These are phyloP conservation scores for Penicillium sp. DNA, from an alignment of 2,329 filamentous ascomycete genomes.

Conservation along the genomic window DNA sequence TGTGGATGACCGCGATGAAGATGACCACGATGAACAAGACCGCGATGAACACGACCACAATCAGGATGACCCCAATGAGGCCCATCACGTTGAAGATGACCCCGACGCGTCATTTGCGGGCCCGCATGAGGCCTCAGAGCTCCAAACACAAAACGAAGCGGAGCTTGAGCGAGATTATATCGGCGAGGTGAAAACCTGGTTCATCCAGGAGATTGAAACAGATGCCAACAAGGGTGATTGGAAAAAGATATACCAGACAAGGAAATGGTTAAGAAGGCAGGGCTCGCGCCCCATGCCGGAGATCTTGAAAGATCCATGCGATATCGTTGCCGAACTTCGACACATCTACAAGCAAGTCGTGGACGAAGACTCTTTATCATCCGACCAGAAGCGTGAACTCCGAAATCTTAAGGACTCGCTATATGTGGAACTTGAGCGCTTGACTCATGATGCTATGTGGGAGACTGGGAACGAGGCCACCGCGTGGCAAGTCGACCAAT, in stretches of 20 bases:
- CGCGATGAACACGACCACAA: too few relatives aligned
- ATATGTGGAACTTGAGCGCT: conserved; percentile 3
- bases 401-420: neutral
- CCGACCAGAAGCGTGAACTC: neutral
- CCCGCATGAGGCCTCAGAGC: neutral
- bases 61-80: too few relatives aligned
- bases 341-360: conserved; percentile 4
- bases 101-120: neutral
- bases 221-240: neutral
- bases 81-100: too few relatives aligned
- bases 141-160: neutral
- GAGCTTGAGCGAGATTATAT: neutral
- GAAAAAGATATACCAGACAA: neutral
- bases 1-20: too few relatives aligned
- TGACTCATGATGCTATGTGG: neutral
- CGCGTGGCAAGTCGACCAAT: conserved; percentile 10
- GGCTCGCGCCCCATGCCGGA: conserved; percentile 1
- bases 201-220: conserved; percentile 3
- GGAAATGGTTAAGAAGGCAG: neutral
- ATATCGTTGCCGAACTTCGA: conserved; percentile 1
- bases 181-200: conserved; percentile 1
- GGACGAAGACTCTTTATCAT: neutral
- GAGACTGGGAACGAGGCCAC: neutral
- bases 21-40: too few relatives aligned
- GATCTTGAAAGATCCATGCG: neutral